Evolutionary conservation across 768 basidiomycete species (phyloP), one percentile per base, ranked within the genome.

Genomic region (Leccinum variicolor): DNA sequence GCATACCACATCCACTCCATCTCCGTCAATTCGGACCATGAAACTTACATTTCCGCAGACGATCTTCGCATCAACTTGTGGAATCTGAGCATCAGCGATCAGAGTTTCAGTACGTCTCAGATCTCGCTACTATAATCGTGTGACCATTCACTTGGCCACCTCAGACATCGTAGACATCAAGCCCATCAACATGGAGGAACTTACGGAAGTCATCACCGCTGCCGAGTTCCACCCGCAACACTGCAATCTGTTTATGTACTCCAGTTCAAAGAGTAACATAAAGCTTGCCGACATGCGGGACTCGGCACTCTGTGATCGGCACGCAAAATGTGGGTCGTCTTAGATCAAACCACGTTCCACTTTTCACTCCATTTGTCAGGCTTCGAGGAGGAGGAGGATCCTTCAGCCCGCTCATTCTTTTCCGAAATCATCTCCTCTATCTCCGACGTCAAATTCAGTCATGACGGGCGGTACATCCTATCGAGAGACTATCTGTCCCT

Each of bases 1-100:
- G 96, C 96, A 45, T 99, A 99, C 78, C 97, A 99, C 76, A 98
- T 99, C 82, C 98, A 98, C 75, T 98, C 96, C 63, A 98, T 99
- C 73, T 94, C 93, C 53, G 93, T 98, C 71, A 99, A 99, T 75
- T 98, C 94, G 55, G 97, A 99, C 75, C 94, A 97, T 68, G 97
- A 99, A 79, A 99, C 97, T 2, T 99, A 95, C 76, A 95, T 99
- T 61, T 96, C 93, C 47, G 96, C 97, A n/a, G 97, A 98, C 71
- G 97, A 99, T 78, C 81, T 99, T 50, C 81, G 97, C 62, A 83
- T 99, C 76, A 99, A 99, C 74, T 80, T 99, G 25, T 99, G 97
- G 97, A 99, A 99, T 73, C 80, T 99, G 62, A 91, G 93, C 70
- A 98, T 98, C 74, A 94, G 91, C 64, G 95, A 99, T 78, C 94